Evolutionary conservation across 75 land plant genomes (phyloP), one percentile per base, ranked within the genome.

Genomic region (Gnetum montanum): DNA sequence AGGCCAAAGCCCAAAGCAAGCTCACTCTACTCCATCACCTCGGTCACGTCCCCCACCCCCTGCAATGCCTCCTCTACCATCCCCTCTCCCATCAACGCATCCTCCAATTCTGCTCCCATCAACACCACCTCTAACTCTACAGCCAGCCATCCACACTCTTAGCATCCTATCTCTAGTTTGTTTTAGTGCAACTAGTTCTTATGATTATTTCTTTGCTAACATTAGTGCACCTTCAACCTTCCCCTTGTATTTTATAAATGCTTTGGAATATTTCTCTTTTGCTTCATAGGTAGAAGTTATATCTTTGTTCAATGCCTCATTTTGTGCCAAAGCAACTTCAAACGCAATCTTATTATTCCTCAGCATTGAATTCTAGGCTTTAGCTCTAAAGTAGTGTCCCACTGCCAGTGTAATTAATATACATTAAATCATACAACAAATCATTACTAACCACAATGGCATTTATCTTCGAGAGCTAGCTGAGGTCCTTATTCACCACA

Each of bases 41-140:
- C 49, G 24, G 49, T 25, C 49, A 47, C 49, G 24, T 19, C 49
- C 49, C 8, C 49, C 49, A 6, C 49, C 49, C 24, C 49, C 49
- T 47, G 24, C 49, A 13, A 19, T 25, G 24, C 49, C 49, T 19
- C n/a, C n/a, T n/a, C n/a, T n/a, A n/a, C n/a, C n/a, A n/a, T n/a
- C n/a, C n/a, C n/a, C n/a, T n/a, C n/a, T n/a, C n/a, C n/a, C n/a
- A n/a, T n/a, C n/a, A n/a, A n/a, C n/a, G n/a, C n/a, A n/a, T n/a
- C n/a, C n/a, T n/a, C n/a, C n/a, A n/a, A n/a, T n/a, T n/a, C n/a
- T n/a, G n/a, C n/a, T n/a, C n/a, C n/a, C n/a, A 10, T 25, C 49
- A 47, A 19, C n/a, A 8, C 49, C 49, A 6, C 49, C 49, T 7
- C 13, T 8, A 6, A 6, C 6, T 47, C 49, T 25, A 47, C n/a